Percentiles rank a stretch among this genome's conserved stretches.
Conservation (phyloP, 2,329 filamentous ascomycete species). For the Fusarium dimerum region DNA sequence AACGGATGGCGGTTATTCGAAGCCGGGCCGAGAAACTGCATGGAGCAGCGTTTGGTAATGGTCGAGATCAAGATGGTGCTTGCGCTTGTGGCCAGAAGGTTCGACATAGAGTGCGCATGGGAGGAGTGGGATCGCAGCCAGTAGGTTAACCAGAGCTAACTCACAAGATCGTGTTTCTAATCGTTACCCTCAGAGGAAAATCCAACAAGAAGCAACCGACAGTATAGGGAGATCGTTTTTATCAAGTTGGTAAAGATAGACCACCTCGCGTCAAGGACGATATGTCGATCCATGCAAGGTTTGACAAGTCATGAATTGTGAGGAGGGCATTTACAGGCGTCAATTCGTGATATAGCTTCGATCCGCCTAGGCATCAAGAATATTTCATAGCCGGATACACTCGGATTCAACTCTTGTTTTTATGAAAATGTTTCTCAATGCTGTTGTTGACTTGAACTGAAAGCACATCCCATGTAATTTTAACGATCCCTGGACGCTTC, state of each 20-base stretch:
- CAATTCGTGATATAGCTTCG: no score
- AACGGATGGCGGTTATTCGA: conserved; percentile 56
- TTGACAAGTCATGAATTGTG: no score
- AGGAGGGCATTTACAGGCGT: no score
- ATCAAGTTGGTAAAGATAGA: conserved; percentile 42
- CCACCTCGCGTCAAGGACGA: conserved; percentile 37
- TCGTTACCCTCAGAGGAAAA: neutral
- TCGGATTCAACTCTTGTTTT: no score
- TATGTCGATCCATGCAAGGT: conserved; percentile 38
- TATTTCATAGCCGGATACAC: no score
- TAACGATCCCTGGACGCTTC: no score
- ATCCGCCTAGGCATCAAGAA: no score
- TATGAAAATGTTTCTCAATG: no score
- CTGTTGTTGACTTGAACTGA: no score
- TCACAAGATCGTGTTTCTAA: neutral
- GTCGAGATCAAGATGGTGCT: conserved; percentile 30
- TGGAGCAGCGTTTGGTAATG: conserved; percentile 57
- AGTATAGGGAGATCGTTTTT: conserved; percentile 21
- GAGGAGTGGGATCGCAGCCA: conserved; percentile 18
- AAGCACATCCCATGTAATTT: no score
- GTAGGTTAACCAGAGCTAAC: no score
- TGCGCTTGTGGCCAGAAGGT: conserved; percentile 14
- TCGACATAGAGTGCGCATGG: conserved; percentile 20
- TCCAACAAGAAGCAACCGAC: conserved; percentile 30
- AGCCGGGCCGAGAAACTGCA: conserved; percentile 54